Percentiles rank a stretch among this genome's conserved stretches.
These are phyloP conservation scores for Anisodus tanguticus DNA, from an alignment of 257 asterid species.

Conservation along the genomic window DNA sequence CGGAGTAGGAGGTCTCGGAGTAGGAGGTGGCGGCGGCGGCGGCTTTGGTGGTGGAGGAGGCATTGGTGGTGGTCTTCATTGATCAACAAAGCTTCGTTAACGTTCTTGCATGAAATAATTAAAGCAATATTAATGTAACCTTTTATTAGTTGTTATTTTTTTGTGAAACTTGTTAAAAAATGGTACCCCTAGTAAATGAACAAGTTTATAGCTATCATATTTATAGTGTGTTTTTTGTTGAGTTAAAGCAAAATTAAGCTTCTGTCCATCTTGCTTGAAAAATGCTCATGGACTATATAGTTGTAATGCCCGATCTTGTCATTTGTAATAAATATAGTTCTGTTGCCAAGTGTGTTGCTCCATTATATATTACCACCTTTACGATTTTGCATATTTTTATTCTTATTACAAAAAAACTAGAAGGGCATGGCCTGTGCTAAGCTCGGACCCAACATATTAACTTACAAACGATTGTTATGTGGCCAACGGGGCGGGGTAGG, in stretches of 20 bases:
- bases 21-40: neutral
- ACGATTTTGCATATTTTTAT: too few relatives aligned
- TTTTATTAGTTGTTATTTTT: neutral
- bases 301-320: neutral
- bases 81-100: neutral
- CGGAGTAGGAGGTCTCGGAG: neutral
- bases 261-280: slow-evolving; percentile 2
- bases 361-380: too few relatives aligned
- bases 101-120: neutral
- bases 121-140: neutral
- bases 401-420: too few relatives aligned
- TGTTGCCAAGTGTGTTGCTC: neutral
- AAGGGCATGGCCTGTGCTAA: too few relatives aligned
- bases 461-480: too few relatives aligned
- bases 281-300: neutral
- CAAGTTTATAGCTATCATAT: neutral
- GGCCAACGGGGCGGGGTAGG: too few relatives aligned
- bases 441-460: too few relatives aligned
- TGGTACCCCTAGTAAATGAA: neutral
- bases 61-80: slow-evolving; percentile 31
- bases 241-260: slow-evolving; percentile 8
- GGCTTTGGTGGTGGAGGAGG: slow-evolving; percentile 29
- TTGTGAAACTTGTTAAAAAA: neutral
- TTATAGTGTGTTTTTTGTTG: neutral
- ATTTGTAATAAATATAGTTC: neutral